Evolutionary conservation across 148 eudicot genomes (phyloP), one percentile per base, ranked within the genome.

Genomic region (Tetragonia tetragonoides): DNA sequence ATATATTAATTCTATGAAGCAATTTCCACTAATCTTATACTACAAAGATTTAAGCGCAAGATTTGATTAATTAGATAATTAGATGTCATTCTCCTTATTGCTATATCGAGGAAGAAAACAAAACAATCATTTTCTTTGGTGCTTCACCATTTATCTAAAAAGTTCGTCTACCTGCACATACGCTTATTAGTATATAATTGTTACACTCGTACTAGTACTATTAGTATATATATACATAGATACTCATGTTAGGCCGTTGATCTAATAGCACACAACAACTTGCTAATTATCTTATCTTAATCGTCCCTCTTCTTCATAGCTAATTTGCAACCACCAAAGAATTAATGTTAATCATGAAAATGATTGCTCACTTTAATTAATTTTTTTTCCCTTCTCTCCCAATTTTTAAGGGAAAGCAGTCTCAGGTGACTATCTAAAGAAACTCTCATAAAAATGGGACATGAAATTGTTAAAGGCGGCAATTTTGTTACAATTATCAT

Each of bases 91-190:
- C 7, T 28, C 34, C 34, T 28, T 28, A 28, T 28, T 66, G n/a
- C 79, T 18, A 38, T 59, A 56, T 39, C 39, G 10, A 76, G 46
- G 23, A 42, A 66, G 54, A 24, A 76, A 76, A 76, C 73, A 76
- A 76, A 67, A 67, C 65, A 21, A 67, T 76, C 79, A 21, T 40
- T 76, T 4, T 76, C 72, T 34, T 54, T 67, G 54, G 47, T 40
- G 73, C 37, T 66, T 67, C 79, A 67, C 21, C 73, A 56, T n/a
- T 76, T 53, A 15, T 2, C 3, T 41, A 59, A 4, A 4, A 10
- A 57, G 6, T 74, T 42, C 15, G 56, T 60, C 23, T 24, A 49
- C 38, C 24, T 4, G 64, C 75, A 39, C 18, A 51, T 6, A 2
- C 7, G 2, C 34, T 40, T 4, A 66, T 66, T 66, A 66, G 23